A percentile compares a stretch with the other conserved stretches of the same genome.
Conservation (phyloP, 306 rosid genomes). For the Mimosa bimucronata region DNA sequence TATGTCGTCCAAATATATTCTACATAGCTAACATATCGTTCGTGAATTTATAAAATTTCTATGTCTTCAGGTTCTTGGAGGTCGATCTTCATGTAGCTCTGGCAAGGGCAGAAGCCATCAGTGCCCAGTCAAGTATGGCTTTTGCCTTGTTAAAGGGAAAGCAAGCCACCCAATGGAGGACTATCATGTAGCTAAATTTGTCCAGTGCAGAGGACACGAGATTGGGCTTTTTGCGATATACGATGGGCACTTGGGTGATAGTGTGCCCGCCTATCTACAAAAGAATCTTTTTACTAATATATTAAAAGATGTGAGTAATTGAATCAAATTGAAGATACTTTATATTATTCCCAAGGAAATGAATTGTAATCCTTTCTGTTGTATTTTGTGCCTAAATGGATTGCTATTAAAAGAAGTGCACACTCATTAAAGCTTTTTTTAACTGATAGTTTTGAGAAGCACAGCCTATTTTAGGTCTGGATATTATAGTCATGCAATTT, state of each 20-base stretch:
- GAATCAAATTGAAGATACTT: conserved; percentile 30
- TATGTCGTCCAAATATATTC: conserved; percentile 27
- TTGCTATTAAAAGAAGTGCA: not conserved
- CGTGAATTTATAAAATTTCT: conserved; percentile 19
- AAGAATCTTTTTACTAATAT: conserved; percentile 79
- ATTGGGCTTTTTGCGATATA: conserved; percentile 84
- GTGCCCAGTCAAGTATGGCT: conserved; percentile 75
- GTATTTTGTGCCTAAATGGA: conserved; percentile 13
- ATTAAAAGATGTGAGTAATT: conserved; percentile 76
- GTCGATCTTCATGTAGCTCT: conserved; percentile 74
- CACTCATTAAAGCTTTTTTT: not conserved
- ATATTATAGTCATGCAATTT: not conserved
- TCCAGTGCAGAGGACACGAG: conserved; percentile 58
- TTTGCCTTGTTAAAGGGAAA: conserved; percentile 90
- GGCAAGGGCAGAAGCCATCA: conserved; percentile 82
- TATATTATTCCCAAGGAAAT: conserved; percentile 12
- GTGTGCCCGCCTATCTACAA: conserved; percentile 79
- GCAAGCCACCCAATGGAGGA: conserved; percentile 97
- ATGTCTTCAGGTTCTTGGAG: conserved; percentile 63
- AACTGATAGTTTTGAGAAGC: not conserved
- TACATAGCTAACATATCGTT: conserved; percentile 3
- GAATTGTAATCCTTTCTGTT: conserved; percentile 28
- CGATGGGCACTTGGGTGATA: conserved; percentile 89
- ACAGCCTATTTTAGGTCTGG: not conserved
- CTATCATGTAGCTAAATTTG: conserved; percentile 78